Evolutionary conservation across 2,329 filamentous ascomycete genomes (phyloP).

Genomic region (Sporothrix euskadiensis): DNA sequence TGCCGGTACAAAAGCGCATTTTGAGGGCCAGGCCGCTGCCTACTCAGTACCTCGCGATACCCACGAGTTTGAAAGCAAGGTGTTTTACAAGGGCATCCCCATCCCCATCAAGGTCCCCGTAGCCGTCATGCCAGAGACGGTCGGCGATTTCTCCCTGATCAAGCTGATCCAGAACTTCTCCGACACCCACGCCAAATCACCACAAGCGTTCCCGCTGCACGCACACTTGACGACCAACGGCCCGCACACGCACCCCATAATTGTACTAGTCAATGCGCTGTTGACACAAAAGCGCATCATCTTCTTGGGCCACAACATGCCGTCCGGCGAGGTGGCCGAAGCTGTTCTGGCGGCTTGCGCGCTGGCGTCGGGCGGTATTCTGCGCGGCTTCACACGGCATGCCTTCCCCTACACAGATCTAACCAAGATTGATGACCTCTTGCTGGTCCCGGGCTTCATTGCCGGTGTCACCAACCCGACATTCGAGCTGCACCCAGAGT

Average conservation of each 20-base stretch:
- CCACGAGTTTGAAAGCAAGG: slow-evolving; percentile 94
- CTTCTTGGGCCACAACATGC: slow-evolving; percentile 91
- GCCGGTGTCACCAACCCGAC: slow-evolving; percentile 97
- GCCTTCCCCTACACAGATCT: slow-evolving; percentile 98
- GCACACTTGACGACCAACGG: slow-evolving; percentile 93
- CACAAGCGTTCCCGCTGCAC: slow-evolving; percentile 82
- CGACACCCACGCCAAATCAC: slow-evolving; percentile 74
- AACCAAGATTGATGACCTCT: slow-evolving; percentile 93
- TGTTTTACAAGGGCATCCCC: slow-evolving; percentile 94
- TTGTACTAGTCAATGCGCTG: slow-evolving; percentile 90
- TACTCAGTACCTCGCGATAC: slow-evolving; percentile 88
- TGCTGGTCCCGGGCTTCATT: slow-evolving; percentile 96
- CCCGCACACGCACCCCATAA: slow-evolving; percentile 85
- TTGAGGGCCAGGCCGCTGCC: slow-evolving; percentile 58
- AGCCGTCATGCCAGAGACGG: slow-evolving; percentile 89
- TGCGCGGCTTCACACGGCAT: slow-evolving; percentile 91
- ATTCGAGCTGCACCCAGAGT: slow-evolving; percentile 91
- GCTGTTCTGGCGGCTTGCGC: slow-evolving; percentile 97
- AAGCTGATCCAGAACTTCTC: slow-evolving; percentile 97
- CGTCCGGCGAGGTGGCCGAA: slow-evolving; percentile 93
- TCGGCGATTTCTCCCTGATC: slow-evolving; percentile 95
- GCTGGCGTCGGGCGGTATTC: slow-evolving; percentile 84
- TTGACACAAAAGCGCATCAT: slow-evolving; percentile 95
- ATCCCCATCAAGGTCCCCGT: slow-evolving; percentile 96
- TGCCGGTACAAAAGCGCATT: slow-evolving; percentile 62